These are phyloP conservation scores for Crepidotus variabilis DNA, from an alignment of 768 basidiomycete genomes.

Conservation along the genomic window DNA sequence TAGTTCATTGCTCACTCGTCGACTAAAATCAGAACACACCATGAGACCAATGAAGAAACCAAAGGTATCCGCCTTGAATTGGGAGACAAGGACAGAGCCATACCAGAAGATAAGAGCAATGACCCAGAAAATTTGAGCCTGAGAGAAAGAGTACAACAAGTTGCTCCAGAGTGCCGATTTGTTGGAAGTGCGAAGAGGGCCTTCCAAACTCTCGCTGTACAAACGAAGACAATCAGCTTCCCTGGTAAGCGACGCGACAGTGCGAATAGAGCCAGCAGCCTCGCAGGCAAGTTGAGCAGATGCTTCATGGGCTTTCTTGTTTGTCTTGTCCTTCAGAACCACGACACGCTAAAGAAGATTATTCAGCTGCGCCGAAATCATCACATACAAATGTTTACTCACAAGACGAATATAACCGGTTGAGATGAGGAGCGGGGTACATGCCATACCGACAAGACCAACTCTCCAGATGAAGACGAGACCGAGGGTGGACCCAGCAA, in stretches of 20 bases:
- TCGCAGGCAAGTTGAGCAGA: constrained; percentile 92
- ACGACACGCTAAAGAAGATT: constrained; percentile 58
- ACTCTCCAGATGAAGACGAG: constrained; percentile 75
- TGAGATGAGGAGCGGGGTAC: constrained; percentile 66
- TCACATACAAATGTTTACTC: constrained; percentile 15
- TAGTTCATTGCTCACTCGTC: not conserved
- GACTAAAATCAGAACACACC: constrained; percentile 35
- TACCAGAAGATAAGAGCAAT: constrained; percentile 85
- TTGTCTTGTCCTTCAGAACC: constrained; percentile 80
- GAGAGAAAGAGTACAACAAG: constrained; percentile 68
- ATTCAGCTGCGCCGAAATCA: not conserved
- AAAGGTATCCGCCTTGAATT: constrained; percentile 46
- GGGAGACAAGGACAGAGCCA: constrained; percentile 60
- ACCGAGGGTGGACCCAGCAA: constrained; percentile 74
- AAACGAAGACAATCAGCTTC: constrained; percentile 72
- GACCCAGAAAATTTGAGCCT: constrained; percentile 72
- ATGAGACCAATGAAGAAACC: constrained; percentile 84
- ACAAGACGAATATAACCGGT: constrained; percentile 83
- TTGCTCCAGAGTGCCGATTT: constrained; percentile 62
- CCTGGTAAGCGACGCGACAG: constrained; percentile 84
- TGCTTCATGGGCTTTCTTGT: constrained; percentile 74
- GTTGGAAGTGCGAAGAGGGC: constrained; percentile 64
- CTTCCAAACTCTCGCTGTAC: constrained; percentile 70
- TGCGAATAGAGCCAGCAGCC: constrained; percentile 85
- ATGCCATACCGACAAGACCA: constrained; percentile 82